Conservation (phyloP, 768 basidiomycete genomes). For the Rubroboletus satanas region DNA sequence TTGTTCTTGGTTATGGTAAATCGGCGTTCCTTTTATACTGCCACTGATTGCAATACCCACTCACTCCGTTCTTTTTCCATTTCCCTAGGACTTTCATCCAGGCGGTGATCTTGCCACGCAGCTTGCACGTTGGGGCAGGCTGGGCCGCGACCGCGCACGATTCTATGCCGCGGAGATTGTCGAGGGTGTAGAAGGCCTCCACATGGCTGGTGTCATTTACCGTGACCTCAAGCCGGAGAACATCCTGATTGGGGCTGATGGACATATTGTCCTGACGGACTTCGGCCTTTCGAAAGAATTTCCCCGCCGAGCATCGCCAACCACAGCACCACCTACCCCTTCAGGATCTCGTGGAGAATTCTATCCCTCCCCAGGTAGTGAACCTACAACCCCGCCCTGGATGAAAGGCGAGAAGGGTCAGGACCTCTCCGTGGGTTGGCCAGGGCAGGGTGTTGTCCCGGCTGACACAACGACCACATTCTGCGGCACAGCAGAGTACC, state of each 20-base stretch:
- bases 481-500: slow-evolving; percentile 94
- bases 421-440: slow-evolving; percentile 56
- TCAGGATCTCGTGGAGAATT: slow-evolving; percentile 51
- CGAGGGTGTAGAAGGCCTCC: slow-evolving; percentile 92
- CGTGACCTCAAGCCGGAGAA: slow-evolving; percentile 97
- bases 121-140: slow-evolving; percentile 89
- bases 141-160: slow-evolving; percentile 89
- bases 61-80: slow-evolving; percentile 16
- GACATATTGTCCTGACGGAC: slow-evolving; percentile 96
- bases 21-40: slow-evolving; percentile 14
- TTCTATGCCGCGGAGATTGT: slow-evolving; percentile 98
- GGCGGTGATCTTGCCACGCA: slow-evolving; percentile 98
- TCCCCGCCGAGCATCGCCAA: slow-evolving; percentile 47
- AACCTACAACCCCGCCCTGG: slow-evolving; percentile 67
- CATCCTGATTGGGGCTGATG: slow-evolving; percentile 89
- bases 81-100: slow-evolving; percentile 80
- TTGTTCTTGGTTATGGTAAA: slow-evolving; percentile 91
- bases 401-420: slow-evolving; percentile 62
- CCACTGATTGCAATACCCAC: background rate
- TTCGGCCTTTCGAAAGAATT: slow-evolving; percentile 95
- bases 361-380: slow-evolving; percentile 40
- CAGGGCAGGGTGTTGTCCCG: slow-evolving; percentile 44
- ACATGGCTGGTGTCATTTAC: slow-evolving; percentile 93
- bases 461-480: slow-evolving; percentile 80
- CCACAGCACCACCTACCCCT: slow-evolving; percentile 57